Percentiles rank a stretch among this genome's conserved stretches.
phyloP scores from a whole-genome alignment of 176 grass and related monocot species.

The Tuctoria greenei region DNA sequence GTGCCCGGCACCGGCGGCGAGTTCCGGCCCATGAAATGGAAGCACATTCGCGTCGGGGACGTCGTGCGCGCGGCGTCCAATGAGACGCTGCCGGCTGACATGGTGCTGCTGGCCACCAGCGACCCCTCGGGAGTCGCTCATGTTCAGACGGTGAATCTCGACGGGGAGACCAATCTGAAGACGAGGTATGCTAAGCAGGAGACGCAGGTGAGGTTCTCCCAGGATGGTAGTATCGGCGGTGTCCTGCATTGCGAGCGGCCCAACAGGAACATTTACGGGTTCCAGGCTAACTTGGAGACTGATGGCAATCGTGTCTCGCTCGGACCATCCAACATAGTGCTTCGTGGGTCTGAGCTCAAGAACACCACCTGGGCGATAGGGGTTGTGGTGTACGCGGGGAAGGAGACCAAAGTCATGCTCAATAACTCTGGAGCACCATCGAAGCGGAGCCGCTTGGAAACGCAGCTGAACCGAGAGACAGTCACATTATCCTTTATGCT shows the following conservation, averaged over 20 bases:
- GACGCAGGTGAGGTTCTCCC: slow-evolving; percentile 51
- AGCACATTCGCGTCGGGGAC: slow-evolving; percentile 73
- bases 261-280: slow-evolving; percentile 78
- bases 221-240: slow-evolving; percentile 22
- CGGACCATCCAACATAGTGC: slow-evolving; percentile 74
- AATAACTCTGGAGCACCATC: slow-evolving; percentile 72
- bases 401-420: slow-evolving; percentile 91
- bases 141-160: slow-evolving; percentile 91
- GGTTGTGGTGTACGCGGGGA: slow-evolving; percentile 81
- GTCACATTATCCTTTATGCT: slow-evolving; percentile 68
- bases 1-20: slow-evolving; percentile 29
- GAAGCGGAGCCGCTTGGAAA: slow-evolving; percentile 72
- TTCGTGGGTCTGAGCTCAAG: slow-evolving; percentile 88
- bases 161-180: slow-evolving; percentile 91
- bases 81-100: slow-evolving; percentile 70
- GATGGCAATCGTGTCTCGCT: slow-evolving; percentile 52
- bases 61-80: slow-evolving; percentile 55
- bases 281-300: slow-evolving; percentile 71
- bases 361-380: slow-evolving; percentile 79
- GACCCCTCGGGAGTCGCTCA: slow-evolving; percentile 74
- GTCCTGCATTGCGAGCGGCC: slow-evolving; percentile 59
- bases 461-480: slow-evolving; percentile 71
- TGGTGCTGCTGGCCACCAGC: slow-evolving; percentile 73
- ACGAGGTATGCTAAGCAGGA: slow-evolving; percentile 78
- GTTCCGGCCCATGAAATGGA: slow-evolving; percentile 66